Evolutionary conservation across 805 yeast species (phyloP).

Genomic region (Teunomyces lycoperdinae): DNA sequence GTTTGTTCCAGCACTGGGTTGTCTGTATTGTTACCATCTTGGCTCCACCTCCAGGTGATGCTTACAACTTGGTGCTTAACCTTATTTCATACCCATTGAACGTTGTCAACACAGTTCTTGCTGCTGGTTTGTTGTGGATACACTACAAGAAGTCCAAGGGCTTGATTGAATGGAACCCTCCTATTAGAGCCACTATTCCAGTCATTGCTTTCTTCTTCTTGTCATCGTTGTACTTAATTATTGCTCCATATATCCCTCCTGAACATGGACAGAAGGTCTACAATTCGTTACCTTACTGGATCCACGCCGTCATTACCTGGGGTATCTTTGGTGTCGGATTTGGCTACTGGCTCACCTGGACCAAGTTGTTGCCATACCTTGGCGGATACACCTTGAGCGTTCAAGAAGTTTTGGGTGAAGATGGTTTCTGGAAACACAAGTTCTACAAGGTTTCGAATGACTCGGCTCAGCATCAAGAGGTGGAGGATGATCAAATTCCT

Average conservation of each 20-base stretch:
- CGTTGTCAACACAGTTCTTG: conserved; percentile 65
- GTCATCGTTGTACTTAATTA: conserved; percentile 63
- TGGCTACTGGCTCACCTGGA: conserved; percentile 66
- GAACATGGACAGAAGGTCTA: conserved; percentile 63
- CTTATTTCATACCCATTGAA: conserved; percentile 80
- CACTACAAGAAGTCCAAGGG: conserved; percentile 53
- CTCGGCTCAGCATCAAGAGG: conserved; percentile 6
- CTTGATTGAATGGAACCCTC: conserved; percentile 62
- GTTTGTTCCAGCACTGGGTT: conserved; percentile 72
- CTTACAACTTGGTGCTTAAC: conserved; percentile 77
- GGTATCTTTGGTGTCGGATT: conserved; percentile 67
- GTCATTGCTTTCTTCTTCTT: conserved; percentile 62
- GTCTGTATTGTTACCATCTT: conserved; percentile 70
- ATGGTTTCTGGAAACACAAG: conserved; percentile 71
- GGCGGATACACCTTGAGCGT: conserved; percentile 52
- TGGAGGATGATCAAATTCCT: conserved; percentile 1
- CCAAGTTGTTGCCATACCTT: conserved; percentile 51
- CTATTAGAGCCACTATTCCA: conserved; percentile 63
- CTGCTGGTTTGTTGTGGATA: conserved; percentile 59
- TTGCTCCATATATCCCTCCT: conserved; percentile 82
- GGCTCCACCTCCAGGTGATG: conserved; percentile 82
- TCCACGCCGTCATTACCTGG: conserved; percentile 81
- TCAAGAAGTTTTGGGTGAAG: conserved; percentile 57
- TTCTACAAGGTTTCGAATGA: conserved; percentile 39
- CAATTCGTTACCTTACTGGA: conserved; percentile 68